Evolutionary conservation across 2,329 filamentous ascomycete genomes (phyloP), one percentile per base, ranked within the genome.

Genomic region (Aspergillus pseudonomiae): DNA sequence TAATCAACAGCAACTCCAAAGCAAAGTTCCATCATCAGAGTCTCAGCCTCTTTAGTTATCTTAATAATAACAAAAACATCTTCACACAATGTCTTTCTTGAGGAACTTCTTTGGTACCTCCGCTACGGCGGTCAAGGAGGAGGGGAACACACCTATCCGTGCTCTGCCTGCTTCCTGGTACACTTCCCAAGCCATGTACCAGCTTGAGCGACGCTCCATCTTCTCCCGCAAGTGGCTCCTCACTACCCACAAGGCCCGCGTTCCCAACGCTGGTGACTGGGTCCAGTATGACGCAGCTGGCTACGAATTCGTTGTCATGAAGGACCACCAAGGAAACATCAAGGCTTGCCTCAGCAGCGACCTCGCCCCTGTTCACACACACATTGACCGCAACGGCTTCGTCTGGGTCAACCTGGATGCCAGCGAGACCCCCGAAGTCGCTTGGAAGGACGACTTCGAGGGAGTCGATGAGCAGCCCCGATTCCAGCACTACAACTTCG

Each of bases 301-400:
- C n/a, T 88, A 83, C 74, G 79, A 85, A 32, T 85, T 89, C 72
- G 75, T 88, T 68, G 73, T 88, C 14, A 77, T 80, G 59, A 75
- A 75, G 19, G 84, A 87, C 69, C 80, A 82, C 32, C 76, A 83
- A 10, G 82, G 81, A 10, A 79, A 81, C 6, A 82, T 88, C 74
- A 84, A 86, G 65, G 86, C 79, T 26, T 87, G 88, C 73, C 86
- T 88, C 88, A 73, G 83, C 69, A 86, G 88, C 64, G 80, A 82
- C 4, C 81, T 88, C 3, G 79, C 86, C 34, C 81, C 80, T 1
- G 82, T 87, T 59, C 84, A 87, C 64, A 77, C 84, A 3, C 82
- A 85, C 65, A 71, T 86, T 46, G 85, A 87, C 71, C 68, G 66
- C 36, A 83, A 82, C 5, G 84, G 85, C 30, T 88, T 88, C 72